Percentiles rank a stretch among this genome's conserved stretches.
phyloP scores from a whole-genome alignment of 257 asterid species.

The Solanum etuberosum region DNA sequence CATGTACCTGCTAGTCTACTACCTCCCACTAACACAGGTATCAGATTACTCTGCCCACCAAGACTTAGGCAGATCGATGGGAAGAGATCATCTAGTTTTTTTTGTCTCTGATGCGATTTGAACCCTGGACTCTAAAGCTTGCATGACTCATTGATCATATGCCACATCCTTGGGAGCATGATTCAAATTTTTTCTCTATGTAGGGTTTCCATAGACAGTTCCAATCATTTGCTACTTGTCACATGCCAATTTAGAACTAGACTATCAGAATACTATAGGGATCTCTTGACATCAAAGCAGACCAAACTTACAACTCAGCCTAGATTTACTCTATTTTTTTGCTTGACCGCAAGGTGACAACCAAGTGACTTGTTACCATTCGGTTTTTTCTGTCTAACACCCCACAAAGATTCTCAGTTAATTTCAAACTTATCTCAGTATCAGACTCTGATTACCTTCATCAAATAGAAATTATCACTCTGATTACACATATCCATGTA shows the following conservation, averaged over 20 bases:
- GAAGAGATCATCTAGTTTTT: background rate
- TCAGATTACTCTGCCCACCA: background rate
- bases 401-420: background rate
- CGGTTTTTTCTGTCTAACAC: background rate
- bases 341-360: background rate
- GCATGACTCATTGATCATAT: background rate
- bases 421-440: background rate
- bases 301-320: background rate
- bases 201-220: background rate
- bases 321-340: background rate
- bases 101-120: background rate
- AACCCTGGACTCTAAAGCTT: background rate
- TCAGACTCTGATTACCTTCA: background rate
- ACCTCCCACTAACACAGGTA: background rate
- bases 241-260: background rate
- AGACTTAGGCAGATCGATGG: background rate
- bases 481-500: background rate
- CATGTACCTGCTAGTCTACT: background rate
- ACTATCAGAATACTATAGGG: background rate
- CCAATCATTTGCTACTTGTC: background rate
- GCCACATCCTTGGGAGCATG: background rate
- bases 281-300: background rate
- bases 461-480: background rate
- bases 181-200: background rate
- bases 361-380: background rate